Percentiles rank a stretch among this genome's conserved stretches.
Conservation (phyloP, 768 basidiomycete species). For the Mycena alexandri region DNA sequence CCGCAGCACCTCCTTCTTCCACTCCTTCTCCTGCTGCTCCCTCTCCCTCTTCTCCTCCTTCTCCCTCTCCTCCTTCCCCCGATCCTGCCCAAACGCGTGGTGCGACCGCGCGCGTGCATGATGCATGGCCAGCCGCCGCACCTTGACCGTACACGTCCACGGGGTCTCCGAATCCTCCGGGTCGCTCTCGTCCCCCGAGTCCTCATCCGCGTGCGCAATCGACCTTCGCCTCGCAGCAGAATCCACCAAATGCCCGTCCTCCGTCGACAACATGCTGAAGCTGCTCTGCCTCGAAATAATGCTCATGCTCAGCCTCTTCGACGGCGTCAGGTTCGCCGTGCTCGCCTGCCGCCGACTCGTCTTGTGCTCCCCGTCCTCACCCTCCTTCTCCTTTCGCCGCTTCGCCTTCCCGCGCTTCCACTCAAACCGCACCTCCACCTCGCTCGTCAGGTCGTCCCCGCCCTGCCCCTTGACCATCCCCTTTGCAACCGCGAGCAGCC, state of each 20-base stretch:
- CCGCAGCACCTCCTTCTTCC: constrained; percentile 52
- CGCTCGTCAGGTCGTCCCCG: constrained; percentile 46
- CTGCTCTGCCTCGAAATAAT: constrained; percentile 54
- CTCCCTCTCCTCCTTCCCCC: constrained; percentile 5
- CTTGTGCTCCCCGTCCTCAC: constrained; percentile 40
- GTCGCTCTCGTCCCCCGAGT: constrained; percentile 86
- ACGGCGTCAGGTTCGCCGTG: constrained; percentile 19
- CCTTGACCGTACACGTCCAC: constrained; percentile 89
- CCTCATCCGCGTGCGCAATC: constrained; percentile 42
- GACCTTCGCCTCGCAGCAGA: constrained; percentile 13
- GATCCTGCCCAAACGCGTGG: constrained; percentile 22
- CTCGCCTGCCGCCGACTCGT: constrained; percentile 25
- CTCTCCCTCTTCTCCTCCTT: constrained; percentile 22
- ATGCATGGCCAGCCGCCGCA: constrained; percentile 57
- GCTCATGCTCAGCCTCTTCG: constrained; percentile 52
- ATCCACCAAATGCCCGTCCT: constrained; percentile 50
- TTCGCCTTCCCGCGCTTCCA: constrained; percentile 71
- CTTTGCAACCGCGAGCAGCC: constrained; percentile 52
- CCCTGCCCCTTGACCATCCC: constrained; percentile 34
- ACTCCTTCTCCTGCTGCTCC: constrained; percentile 18
- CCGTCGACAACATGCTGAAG: constrained; percentile 47
- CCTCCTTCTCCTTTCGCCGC: constrained; percentile 46
- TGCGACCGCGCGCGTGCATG: constrained; percentile 33
- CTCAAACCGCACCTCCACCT: constrained; percentile 82
- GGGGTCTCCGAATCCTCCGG: constrained; percentile 97